phyloP scores from a whole-genome alignment of 1,284 basidiomycete species.

The Cryptococcus hybrid region DNA sequence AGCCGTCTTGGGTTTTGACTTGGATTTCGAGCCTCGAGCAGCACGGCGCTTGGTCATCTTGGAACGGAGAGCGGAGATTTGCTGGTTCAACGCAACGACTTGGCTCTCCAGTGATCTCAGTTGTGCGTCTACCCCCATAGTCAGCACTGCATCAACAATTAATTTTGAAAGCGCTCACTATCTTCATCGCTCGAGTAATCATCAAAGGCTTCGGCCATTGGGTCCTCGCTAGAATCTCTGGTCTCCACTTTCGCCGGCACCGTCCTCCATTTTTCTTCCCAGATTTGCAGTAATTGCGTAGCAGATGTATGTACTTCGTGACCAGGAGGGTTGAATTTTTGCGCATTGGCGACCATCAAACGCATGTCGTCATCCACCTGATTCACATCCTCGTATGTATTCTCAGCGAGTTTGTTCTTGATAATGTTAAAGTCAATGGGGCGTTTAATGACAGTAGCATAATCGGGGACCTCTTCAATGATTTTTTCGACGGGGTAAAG shows the following conservation, averaged over 20 bases:
- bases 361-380: constrained; percentile 90
- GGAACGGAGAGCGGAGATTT: constrained; percentile 23
- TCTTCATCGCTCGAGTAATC: constrained; percentile 50
- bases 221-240: constrained; percentile 54
- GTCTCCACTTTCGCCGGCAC: constrained; percentile 59
- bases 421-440: constrained; percentile 95
- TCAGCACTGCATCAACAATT: neutral
- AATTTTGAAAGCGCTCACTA: constrained; percentile 30
- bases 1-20: constrained; percentile 29
- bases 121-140: neutral
- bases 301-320: constrained; percentile 84
- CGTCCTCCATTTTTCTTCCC: constrained; percentile 85
- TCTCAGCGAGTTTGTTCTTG: constrained; percentile 72
- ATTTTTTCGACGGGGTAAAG: constrained; percentile 86
- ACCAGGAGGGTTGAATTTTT: constrained; percentile 84
- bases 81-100: constrained; percentile 15
- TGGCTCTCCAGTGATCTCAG: constrained; percentile 12
- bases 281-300: constrained; percentile 73
- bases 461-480: constrained; percentile 67
- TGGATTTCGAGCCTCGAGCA: constrained; percentile 19
- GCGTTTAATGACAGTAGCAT: constrained; percentile 83
- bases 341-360: constrained; percentile 91
- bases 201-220: constrained; percentile 51
- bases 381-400: constrained; percentile 69
- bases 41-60: constrained; percentile 35